These are phyloP conservation scores for Priceomyces haplophilus DNA, from an alignment of 805 yeast genomes.

Conservation along the genomic window DNA sequence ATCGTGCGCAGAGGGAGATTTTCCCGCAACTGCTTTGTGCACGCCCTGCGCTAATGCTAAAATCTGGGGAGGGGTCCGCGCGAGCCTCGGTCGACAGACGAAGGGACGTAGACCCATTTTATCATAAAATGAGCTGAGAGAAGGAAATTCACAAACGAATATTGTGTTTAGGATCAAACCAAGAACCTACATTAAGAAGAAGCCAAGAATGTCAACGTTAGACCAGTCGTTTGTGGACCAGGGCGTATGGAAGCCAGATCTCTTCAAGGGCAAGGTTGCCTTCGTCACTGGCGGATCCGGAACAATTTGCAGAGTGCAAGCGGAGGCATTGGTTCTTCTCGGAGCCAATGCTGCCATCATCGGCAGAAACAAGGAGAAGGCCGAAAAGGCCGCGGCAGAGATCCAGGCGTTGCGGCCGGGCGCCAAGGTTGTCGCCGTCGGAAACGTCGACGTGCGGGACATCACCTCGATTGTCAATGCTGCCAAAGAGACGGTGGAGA, in stretches of 20 bases:
- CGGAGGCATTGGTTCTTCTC: slow-evolving; percentile 74
- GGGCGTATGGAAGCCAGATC: slow-evolving; percentile 50
- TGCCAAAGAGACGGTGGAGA: slow-evolving; percentile 58
- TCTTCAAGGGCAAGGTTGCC: slow-evolving; percentile 81
- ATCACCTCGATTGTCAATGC: slow-evolving; percentile 59
- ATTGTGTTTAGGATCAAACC: no score
- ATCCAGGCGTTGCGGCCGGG: slow-evolving; percentile 56
- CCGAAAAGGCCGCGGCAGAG: slow-evolving; percentile 65
- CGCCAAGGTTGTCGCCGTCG: slow-evolving; percentile 66
- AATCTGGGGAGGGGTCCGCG: neutral
- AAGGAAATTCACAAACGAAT: no score
- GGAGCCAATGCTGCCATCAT: slow-evolving; percentile 88
- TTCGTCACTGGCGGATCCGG: slow-evolving; percentile 97
- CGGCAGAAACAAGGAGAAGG: slow-evolving; percentile 71
- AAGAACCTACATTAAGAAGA: no score
- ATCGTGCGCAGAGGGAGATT: no score
- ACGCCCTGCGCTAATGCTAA: no score
- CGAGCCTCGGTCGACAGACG: neutral
- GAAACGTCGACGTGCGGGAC: slow-evolving; percentile 76
- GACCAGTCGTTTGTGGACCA: slow-evolving; percentile 28
- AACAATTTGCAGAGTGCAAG: slow-evolving; percentile 87
- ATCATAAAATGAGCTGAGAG: no score
- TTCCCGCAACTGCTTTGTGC: no score
- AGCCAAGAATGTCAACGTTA: slow-evolving; percentile 29
- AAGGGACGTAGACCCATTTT: no score